These are phyloP conservation scores for Amoebophrya sp. DNA, from an alignment of 169 alveolate genomes.

Conservation along the genomic window DNA sequence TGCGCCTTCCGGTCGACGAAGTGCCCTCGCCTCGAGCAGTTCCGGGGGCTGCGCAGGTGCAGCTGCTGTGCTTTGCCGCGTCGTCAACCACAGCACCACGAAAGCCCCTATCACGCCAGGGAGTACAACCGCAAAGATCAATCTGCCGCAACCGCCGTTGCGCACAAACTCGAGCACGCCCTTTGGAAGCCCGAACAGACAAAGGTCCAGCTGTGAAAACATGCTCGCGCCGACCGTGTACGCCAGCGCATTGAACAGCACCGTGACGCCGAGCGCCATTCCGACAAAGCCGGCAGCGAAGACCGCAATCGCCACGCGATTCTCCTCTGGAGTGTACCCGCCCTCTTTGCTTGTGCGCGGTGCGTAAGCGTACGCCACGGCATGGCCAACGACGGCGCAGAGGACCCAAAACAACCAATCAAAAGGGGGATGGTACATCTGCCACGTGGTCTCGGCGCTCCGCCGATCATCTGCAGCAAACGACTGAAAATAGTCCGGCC, in stretches of 20 bases:
- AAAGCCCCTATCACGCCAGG: too few species aligned
- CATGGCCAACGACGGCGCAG: background rate
- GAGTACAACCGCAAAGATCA: too few species aligned
- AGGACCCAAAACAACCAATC: background rate
- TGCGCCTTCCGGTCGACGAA: too few species aligned
- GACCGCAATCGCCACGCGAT: background rate
- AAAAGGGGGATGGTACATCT: background rate
- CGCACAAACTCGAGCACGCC: background rate
- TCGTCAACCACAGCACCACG: too few species aligned
- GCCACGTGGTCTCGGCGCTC: too few species aligned
- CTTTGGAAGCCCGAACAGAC: background rate
- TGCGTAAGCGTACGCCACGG: background rate
- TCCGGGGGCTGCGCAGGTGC: too few species aligned
- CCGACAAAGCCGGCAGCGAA: background rate
- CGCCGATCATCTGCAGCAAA: too few species aligned
- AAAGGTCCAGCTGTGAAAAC: background rate
- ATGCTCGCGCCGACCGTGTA: background rate
- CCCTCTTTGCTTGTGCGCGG: background rate
- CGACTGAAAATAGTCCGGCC: background rate
- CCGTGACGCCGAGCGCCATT: background rate
- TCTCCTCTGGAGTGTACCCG: background rate
- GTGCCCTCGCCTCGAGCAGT: too few species aligned
- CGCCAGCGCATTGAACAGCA: background rate
- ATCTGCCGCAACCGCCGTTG: too few species aligned
- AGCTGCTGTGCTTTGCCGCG: too few species aligned